Base-by-base conservation (phyloP, 495 filamentous ascomycete genomes). In the Penicillium bovifimosum region DNA sequence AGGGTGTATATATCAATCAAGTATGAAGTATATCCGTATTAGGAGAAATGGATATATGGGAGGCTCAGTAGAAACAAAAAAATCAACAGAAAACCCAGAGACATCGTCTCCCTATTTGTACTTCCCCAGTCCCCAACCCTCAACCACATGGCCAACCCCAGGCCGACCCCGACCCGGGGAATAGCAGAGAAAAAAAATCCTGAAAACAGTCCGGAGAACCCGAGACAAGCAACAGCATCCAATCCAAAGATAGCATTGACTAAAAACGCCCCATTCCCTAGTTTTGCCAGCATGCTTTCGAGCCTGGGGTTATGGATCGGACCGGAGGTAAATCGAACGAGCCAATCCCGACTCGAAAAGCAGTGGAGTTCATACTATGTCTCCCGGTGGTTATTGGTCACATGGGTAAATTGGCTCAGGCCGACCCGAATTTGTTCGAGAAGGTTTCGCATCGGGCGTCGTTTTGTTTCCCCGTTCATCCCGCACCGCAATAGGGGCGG, bases 91-190 rank as follows among this genome's bases (percentile, higher is more conserved):
- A 46, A 32, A 43, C 24, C 8, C 11, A 27, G 52, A 44, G 52
- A 45, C 18, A 29, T 17, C 27, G 26, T 7, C 27, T 17, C 17
- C 46, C 46, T 40, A 54, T 53, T 58, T 58, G 52, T 59, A 59
- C 51, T 54, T 43, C 42, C 53, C 54, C 24, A 20, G 40, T 16
- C 11, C 39, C 31, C 32, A 41, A 54, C 32, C n/a, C 13, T 47
- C 40, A 48, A 53, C 56, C 49, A 60, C 49, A 48, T 48, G 46
- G 34, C 46, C 33, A 31, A 27, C 40, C 26, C 14, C 27, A 29
- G 13, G 1, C n/a, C 27, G 34, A 13, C 8, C 20, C 27, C 41
- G 41, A 16, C 10, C 44, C 44, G 32, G 44, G 46, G 34, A n/a
- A 45, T 43, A 17, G 41, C 26, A 47, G 14, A 20, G 18, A 41